Evolutionary conservation across 768 basidiomycete species (phyloP).

Genomic region (Dacryopinax primogenitus): DNA sequence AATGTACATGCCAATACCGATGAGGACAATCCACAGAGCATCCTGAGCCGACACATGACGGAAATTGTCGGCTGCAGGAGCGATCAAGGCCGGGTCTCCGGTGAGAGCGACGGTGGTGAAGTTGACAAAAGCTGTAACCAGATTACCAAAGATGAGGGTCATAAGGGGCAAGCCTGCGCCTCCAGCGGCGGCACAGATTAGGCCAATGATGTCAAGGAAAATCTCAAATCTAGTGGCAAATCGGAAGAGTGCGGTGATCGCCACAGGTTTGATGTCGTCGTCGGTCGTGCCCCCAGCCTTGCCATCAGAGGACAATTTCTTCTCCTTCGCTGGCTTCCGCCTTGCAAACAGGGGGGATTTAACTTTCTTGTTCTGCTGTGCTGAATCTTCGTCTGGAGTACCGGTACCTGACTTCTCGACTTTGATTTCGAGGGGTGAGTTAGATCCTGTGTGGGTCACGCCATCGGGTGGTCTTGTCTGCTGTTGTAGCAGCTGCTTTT

Average conservation of each 20-base stretch:
- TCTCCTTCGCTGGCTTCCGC: slow-evolving; percentile 20
- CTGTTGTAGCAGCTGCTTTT: slow-evolving; percentile 5
- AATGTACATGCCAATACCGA: slow-evolving; percentile 29
- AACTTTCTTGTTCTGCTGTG: slow-evolving; percentile 13
- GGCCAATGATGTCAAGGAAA: slow-evolving; percentile 26
- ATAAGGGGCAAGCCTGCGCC: slow-evolving; percentile 25
- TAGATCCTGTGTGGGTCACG: background rate
- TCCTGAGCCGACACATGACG: slow-evolving; percentile 18
- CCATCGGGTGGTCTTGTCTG: background rate
- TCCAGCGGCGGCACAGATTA: slow-evolving; percentile 28
- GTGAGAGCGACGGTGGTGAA: slow-evolving; percentile 24
- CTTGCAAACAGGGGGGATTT: background rate
- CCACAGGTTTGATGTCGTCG: slow-evolving; percentile 20
- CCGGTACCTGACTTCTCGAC: slow-evolving; percentile 1
- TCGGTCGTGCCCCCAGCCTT: slow-evolving; percentile 13
- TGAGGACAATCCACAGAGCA: slow-evolving; percentile 21
- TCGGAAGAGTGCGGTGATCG: slow-evolving; percentile 27
- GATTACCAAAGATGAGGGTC: slow-evolving; percentile 30
- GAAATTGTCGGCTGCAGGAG: background rate
- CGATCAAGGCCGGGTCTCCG: slow-evolving; percentile 23
- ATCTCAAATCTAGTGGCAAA: slow-evolving; percentile 28
- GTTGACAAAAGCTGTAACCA: slow-evolving; percentile 16
- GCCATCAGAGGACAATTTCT: slow-evolving; percentile 23
- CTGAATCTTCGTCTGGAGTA: too few relatives aligned
- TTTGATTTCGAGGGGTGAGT: background rate